Evolutionary conservation across 2,329 filamentous ascomycete species (phyloP), one percentile per base, ranked within the genome.

Genomic region (Chaetomium olivaceum): DNA sequence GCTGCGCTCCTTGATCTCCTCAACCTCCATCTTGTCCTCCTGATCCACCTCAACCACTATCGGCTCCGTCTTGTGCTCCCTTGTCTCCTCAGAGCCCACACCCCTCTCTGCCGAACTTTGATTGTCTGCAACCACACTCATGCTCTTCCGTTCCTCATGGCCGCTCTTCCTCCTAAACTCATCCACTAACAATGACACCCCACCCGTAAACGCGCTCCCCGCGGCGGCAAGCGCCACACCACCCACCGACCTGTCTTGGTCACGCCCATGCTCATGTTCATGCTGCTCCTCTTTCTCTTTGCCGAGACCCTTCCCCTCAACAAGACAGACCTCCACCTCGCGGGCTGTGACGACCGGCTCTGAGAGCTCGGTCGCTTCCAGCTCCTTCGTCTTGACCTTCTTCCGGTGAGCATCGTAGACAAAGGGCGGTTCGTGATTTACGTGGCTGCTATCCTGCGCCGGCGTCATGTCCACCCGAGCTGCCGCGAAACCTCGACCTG

Each of bases 341-440:
- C 61, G 62, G 31, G 72, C 69, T n/a, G 72, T 66, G 19, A 74
- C 66, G 39, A 74, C 69, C 21, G 73, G 69, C 58, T 76, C 72
- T 2, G 71, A 61, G 14, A 76, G 63, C 63, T 71, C 70, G n/a
- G 66, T 56, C 16, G 73, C 66, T 21, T 75, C 72, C 46, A 63
- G 67, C 36, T 73, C 67, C 39, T 68, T 65, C 23, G 71, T 77
- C 64, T 75, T 76, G 58, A 72, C 62, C 70, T 75, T 78, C 71
- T 79, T 80, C 56, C 74, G 75, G 21, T 73, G 74, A 39, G 72
- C 72, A 21, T 75, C 72, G 62, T 77, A 71, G 58, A 77, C 77
- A 54, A 77, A 77, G 8, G 77, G 76, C 50, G 73, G 73, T 2
- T 79, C 78, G 58, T 80, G 78, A 64, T 74, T 69, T 25, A 80